Evolutionary conservation across 73 alveolate species (phyloP).

Genomic region (Paramecium caudatum): DNA sequence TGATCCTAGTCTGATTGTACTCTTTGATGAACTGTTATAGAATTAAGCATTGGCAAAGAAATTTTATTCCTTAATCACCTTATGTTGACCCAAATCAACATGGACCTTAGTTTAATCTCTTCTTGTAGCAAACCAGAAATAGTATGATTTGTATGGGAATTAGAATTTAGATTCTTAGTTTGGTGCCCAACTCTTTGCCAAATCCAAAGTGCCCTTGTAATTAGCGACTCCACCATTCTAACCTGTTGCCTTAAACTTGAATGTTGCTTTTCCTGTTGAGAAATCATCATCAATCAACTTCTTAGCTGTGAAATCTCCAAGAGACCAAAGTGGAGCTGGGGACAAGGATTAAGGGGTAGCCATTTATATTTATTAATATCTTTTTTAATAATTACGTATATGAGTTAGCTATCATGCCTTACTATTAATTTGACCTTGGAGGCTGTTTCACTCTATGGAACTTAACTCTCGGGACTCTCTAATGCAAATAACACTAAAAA

Average conservation of each 20-base stretch:
- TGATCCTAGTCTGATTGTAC: conserved; percentile 58
- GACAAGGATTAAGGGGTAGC: conserved; percentile 47
- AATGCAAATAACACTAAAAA: background rate
- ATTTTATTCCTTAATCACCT: conserved; percentile 40
- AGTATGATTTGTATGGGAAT: conserved; percentile 52
- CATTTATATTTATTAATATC: conserved; percentile 31
- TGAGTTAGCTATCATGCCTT: too few species aligned
- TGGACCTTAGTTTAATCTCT: conserved; percentile 58
- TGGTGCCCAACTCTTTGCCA: background rate
- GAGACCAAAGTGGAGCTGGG: conserved; percentile 52
- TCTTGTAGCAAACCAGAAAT: conserved; percentile 70
- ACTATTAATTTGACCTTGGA: too few species aligned
- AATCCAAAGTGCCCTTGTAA: conserved; percentile 47
- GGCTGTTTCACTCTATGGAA: too few species aligned
- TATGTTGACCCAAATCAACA: conserved; percentile 48
- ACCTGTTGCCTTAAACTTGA: conserved; percentile 20
- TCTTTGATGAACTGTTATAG: background rate
- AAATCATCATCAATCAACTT: conserved; percentile 54
- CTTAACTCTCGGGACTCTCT: too few species aligned
- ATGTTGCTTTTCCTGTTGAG: conserved; percentile 59
- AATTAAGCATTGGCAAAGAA: conserved; percentile 57
- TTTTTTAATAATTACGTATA: conserved; percentile 20
- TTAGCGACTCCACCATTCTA: background rate
- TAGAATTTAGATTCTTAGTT: conserved; percentile 47
- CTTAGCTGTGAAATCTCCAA: background rate